Percentiles rank a stretch among this genome's conserved stretches.
Evolutionary conservation across 305 asterid genomes (phyloP).

Genomic region (Ilex paraguariensis): DNA sequence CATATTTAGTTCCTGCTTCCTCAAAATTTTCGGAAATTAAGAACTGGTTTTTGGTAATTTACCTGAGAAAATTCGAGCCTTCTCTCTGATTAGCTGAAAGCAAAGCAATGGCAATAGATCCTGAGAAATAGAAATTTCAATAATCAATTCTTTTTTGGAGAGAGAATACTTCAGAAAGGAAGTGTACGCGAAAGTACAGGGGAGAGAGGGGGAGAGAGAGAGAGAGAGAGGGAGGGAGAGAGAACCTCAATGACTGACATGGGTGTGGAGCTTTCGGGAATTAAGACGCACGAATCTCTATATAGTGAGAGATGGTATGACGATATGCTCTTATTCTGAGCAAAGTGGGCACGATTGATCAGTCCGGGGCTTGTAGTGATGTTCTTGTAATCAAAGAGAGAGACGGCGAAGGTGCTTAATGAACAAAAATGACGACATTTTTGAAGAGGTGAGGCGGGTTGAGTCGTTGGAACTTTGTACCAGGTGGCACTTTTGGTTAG

Average conservation of each 20-base stretch:
- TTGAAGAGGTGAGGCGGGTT: too few species aligned
- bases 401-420: too few species aligned
- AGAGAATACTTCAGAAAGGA: neutral
- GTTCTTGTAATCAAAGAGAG: too few species aligned
- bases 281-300: conserved; percentile 23
- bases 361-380: too few species aligned
- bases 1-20: neutral
- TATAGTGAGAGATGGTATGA: neutral
- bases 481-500: too few species aligned
- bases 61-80: conserved; percentile 40
- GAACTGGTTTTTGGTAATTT: conserved; percentile 10
- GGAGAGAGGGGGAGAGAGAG: neutral
- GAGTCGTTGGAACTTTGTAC: too few species aligned
- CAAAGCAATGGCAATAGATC: conserved; percentile 46
- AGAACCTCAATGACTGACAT: conserved; percentile 65
- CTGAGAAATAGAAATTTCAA: conserved; percentile 29
- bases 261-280: conserved; percentile 7
- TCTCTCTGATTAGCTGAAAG: conserved; percentile 26
- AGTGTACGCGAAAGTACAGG: too few species aligned
- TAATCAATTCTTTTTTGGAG: conserved; percentile 8
- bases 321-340: too few species aligned
- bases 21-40: neutral
- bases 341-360: too few species aligned
- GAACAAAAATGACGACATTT: too few species aligned
- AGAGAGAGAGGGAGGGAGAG: neutral